phyloP scores from a whole-genome alignment of 768 basidiomycete species.

The Amanita brunnescens region DNA sequence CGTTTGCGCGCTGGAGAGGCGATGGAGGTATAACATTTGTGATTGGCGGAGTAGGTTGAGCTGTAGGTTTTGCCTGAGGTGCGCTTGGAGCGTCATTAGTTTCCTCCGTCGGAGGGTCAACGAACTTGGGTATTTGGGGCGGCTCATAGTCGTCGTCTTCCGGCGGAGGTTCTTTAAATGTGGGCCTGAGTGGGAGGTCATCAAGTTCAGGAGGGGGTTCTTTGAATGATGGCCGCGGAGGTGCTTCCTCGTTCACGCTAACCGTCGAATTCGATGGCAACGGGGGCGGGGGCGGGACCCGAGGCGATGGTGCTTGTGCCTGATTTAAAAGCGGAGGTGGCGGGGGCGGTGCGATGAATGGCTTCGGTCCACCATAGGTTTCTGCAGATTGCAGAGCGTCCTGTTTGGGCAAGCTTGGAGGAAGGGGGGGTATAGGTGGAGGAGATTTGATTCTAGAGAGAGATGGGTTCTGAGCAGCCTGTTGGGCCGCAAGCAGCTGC shows the following conservation, averaged over 20 bases:
- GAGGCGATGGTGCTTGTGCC: constrained; percentile 14
- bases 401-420: constrained; percentile 9
- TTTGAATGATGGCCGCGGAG: constrained; percentile 34
- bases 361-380: background rate
- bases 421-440: constrained; percentile 21
- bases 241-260: constrained; percentile 27
- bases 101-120: constrained; percentile 47
- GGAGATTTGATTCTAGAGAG: constrained; percentile 28
- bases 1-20: constrained; percentile 33
- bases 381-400: background rate
- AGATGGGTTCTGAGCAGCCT: constrained; percentile 47
- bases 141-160: constrained; percentile 41
- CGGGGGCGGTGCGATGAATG: constrained; percentile 18
- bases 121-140: constrained; percentile 35
- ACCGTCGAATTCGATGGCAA: constrained; percentile 7
- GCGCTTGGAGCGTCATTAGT: constrained; percentile 28
- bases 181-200: constrained; percentile 30
- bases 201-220: constrained; percentile 52
- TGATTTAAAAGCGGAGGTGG: constrained; percentile 17
- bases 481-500: constrained; percentile 65
- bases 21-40: constrained; percentile 45
- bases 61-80: constrained; percentile 20
- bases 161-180: constrained; percentile 57
- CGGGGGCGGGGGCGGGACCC: constrained; percentile 23
- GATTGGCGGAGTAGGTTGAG: constrained; percentile 22